A percentile compares a stretch with the other conserved stretches of the same genome.
Evolutionary conservation across 2,329 filamentous ascomycete genomes (phyloP).

Genomic region (Plenodomus lindquistii): DNA sequence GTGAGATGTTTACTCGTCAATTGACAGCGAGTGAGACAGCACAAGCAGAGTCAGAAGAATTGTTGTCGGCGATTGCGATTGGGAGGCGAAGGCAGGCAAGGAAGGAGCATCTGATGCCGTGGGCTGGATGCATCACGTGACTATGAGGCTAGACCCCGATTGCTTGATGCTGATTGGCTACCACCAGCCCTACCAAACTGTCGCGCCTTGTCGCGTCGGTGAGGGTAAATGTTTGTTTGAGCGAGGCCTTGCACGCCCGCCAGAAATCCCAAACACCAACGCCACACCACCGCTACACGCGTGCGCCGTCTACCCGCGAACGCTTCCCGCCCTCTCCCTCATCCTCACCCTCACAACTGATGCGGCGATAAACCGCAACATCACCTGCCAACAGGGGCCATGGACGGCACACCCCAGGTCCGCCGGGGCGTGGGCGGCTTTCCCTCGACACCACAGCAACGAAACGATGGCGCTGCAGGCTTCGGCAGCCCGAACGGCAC

Average conservation of each 20-base stretch:
- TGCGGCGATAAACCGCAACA: slow-evolving; percentile 9
- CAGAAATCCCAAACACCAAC: slow-evolving; percentile 17
- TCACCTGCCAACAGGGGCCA: slow-evolving; percentile 58
- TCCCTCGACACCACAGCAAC: slow-evolving; percentile 69
- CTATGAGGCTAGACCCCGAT: slow-evolving; percentile 5
- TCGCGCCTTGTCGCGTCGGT: slow-evolving; percentile 28
- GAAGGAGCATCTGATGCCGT: not conserved
- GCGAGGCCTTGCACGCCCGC: slow-evolving; percentile 8
- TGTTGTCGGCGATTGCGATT: not conserved
- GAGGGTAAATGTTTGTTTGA: slow-evolving; percentile 33
- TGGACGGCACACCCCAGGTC: slow-evolving; percentile 75
- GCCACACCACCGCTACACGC: slow-evolving; percentile 1
- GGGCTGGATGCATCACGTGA: slow-evolving; percentile 11
- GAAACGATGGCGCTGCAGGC: slow-evolving; percentile 43
- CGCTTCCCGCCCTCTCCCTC: too few relatives aligned
- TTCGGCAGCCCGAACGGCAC: slow-evolving; percentile 26
- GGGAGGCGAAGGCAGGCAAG: slow-evolving; percentile 5
- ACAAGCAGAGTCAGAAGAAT: not conserved
- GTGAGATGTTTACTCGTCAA: slow-evolving; percentile 2
- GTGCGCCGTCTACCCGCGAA: not conserved
- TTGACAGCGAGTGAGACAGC: not conserved
- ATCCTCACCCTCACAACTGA: not conserved
- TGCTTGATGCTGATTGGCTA: slow-evolving; percentile 22
- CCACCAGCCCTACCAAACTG: slow-evolving; percentile 22
- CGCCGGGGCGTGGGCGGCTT: slow-evolving; percentile 77